These are phyloP conservation scores for Cyberlindnera sargentensis DNA, from an alignment of 805 yeast species.

Conservation along the genomic window DNA sequence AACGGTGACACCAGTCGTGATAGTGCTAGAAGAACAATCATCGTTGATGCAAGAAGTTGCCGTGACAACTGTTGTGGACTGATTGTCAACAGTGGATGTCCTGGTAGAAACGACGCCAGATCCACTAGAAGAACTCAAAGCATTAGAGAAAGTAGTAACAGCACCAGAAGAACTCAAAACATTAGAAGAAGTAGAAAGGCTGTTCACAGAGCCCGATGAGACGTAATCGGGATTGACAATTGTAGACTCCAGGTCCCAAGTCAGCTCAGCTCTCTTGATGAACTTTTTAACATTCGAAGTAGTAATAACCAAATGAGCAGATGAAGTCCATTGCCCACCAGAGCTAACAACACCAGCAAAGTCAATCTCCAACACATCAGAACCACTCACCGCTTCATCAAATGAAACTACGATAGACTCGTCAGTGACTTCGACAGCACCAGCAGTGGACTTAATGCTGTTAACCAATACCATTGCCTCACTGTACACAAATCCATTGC, in stretches of 20 bases:
- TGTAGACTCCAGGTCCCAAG: constrained; percentile 2
- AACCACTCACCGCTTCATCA: background rate
- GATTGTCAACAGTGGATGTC: no score
- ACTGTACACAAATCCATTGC: constrained; percentile 9
- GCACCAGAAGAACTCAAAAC: no score
- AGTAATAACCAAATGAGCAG: constrained; percentile 8
- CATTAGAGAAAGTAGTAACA: no score
- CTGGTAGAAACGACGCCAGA: no score
- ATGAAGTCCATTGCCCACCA: constrained; percentile 7
- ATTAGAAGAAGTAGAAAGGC: no score
- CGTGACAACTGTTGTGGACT: no score
- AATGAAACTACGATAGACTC: background rate
- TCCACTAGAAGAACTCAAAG: no score
- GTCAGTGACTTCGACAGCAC: background rate
- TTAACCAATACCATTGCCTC: constrained; percentile 1
- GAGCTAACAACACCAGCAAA: constrained; percentile 5
- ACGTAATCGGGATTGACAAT: no score
- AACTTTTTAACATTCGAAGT: constrained; percentile 3
- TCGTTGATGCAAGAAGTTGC: no score
- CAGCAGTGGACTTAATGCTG: constrained; percentile 2
- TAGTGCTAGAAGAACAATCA: no score
- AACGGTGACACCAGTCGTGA: no score
- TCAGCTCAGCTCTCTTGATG: constrained; percentile 9
- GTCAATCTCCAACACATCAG: constrained; percentile 1
- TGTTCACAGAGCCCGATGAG: no score